Conservation (phyloP, 176 grass and related monocot species). For the Rhynchospora breviuscula region DNA sequence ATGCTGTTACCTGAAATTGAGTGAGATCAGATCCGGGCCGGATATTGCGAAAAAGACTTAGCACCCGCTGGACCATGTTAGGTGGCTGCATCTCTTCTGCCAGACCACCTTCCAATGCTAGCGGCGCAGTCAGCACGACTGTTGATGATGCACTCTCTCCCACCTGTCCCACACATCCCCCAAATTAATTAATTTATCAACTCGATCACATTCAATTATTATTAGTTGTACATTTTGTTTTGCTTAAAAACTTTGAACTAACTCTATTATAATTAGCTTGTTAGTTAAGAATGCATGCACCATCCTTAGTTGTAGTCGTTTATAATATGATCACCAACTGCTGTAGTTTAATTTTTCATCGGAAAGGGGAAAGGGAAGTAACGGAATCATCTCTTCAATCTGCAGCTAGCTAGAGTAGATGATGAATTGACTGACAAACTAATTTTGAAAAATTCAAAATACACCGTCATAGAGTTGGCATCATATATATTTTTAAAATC, state of each 20-base stretch:
- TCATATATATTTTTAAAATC: neutral
- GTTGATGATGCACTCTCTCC: neutral
- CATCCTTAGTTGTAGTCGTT: neutral
- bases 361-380: neutral
- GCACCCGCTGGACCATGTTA: slow-evolving; percentile 48
- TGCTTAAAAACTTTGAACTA: no score
- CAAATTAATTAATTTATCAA: neutral
- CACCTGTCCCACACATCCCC: slow-evolving; percentile 7
- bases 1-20: slow-evolving; percentile 51
- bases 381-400: neutral
- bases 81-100: slow-evolving; percentile 55
- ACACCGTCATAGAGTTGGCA: neutral
- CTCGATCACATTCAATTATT: no score
- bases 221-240: no score
- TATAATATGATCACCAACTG: neutral
- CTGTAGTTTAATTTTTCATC: neutral
- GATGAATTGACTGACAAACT: neutral
- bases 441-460: neutral
- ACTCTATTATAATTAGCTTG: neutral
- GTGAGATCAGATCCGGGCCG: slow-evolving; percentile 77
- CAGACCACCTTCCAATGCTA: slow-evolving; percentile 66
- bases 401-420: neutral
- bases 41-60: slow-evolving; percentile 81
- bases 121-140: slow-evolving; percentile 57
- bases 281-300: neutral